Conservation (phyloP, 148 eudicot genomes). For the Polygonum aviculare region DNA sequence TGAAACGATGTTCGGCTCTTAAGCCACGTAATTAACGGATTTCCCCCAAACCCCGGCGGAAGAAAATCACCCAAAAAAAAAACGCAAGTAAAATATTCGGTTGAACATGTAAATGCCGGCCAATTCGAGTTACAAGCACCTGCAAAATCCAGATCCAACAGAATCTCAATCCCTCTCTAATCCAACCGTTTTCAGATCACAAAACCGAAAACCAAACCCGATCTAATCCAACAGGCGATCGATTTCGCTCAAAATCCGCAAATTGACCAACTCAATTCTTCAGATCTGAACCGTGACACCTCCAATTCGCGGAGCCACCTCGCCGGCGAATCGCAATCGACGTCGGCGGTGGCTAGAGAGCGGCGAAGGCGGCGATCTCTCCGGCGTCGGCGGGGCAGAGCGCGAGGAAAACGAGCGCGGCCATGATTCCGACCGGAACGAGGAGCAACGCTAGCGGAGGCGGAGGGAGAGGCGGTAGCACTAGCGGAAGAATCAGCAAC, state of each 20-base stretch:
- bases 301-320: background rate
- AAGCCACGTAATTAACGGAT: too few relatives aligned
- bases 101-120: background rate
- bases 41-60: background rate
- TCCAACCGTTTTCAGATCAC: background rate
- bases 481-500: background rate
- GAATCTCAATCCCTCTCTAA: background rate
- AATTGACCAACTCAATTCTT: background rate
- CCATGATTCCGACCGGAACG: background rate
- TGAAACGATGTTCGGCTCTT: too few relatives aligned
- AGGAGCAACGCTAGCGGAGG: background rate
- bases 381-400: background rate
- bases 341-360: background rate
- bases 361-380: slow-evolving; percentile 3
- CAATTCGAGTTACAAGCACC: background rate
- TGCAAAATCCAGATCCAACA: background rate
- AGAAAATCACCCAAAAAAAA: background rate
- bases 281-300: background rate
- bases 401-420: slow-evolving; percentile 5
- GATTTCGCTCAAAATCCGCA: background rate
- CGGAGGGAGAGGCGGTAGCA: slow-evolving; percentile 3
- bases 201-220: background rate
- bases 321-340: background rate
- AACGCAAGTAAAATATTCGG: background rate
- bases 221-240: background rate